Evolutionary conservation across 1,139 yeast species (phyloP), one percentile per base, ranked within the genome.

Genomic region (Candida pseudoviswanathii): DNA sequence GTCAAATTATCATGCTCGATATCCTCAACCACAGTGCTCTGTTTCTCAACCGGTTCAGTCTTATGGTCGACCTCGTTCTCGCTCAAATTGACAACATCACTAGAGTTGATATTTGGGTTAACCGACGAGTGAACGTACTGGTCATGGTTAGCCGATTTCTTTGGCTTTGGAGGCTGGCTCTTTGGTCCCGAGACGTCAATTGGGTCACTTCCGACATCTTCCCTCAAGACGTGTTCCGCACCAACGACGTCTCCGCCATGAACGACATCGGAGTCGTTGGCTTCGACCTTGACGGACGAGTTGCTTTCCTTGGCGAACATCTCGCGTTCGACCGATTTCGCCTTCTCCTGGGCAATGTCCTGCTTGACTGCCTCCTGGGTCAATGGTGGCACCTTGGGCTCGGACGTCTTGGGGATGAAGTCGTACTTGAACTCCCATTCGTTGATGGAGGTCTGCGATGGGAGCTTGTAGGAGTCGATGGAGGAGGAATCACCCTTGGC

Each of bases 381-480:
- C 48, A 80, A 66, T 4, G 84, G 81, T 6, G 85, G 84, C 25
- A 80, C 73, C 61, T 79, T 77, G 22, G 82, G 78, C 47, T 74
- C 74, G 8, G 70, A 49, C 11, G 68, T 68, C 55, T 71, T 73
- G 25, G 80, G 80, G 48, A 75, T 68, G 54, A 72, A 76, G 59
- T 76, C 80, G 59, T 80, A 80, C 58, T 77, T 79, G 66, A 79
- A 80, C 57, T 73, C 81, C 75, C 77, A 69, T 62, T 80, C 77
- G 58, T 68, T 70, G 59, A 76, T 72, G 33, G 80, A 75, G 2
- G 80, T 72, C 54, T 76, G 81, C 3, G 79, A 73, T 21, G 81
- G 81, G 47, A 76, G 67, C 54, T 62, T 67, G 60, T 55, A 75
- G 11, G 79, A 71, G 59, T 76, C 81, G 54, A 76, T 76, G 45